A percentile compares a stretch with the other conserved stretches of the same genome.
These are phyloP conservation scores for Amylocarpus encephaloides DNA, from an alignment of 2,329 filamentous ascomycete species.

Conservation along the genomic window DNA sequence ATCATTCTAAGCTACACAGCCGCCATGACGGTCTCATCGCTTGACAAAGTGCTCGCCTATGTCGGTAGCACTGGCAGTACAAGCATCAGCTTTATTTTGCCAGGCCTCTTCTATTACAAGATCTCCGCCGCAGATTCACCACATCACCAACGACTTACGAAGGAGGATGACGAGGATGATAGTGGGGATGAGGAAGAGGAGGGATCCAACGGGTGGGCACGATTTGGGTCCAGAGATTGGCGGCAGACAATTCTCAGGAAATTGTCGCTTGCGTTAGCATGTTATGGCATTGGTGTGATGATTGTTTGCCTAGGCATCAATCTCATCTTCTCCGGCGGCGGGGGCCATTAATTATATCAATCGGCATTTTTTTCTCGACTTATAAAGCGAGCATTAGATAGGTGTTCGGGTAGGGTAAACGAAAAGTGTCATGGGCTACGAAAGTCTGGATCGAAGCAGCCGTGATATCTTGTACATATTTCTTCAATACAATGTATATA, in stretches of 20 bases:
- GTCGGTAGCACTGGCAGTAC: conserved; percentile 93
- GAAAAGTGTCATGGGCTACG: not conserved
- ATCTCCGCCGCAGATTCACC: conserved; percentile 85
- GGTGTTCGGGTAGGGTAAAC: not conserved
- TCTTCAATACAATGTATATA: not conserved
- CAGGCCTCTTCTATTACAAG: conserved; percentile 96
- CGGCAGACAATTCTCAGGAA: conserved; percentile 59
- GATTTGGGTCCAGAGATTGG: conserved; percentile 26
- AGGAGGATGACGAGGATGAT: conserved; percentile 81
- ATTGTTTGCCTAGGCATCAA: conserved; percentile 80
- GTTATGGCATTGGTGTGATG: conserved; percentile 88
- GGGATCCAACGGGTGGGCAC: conserved; percentile 25
- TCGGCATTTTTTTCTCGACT: not conserved
- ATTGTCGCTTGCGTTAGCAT: conserved; percentile 65
- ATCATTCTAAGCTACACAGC: conserved; percentile 79
- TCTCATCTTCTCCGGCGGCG: conserved; percentile 60
- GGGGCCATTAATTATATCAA: conserved; percentile 45
- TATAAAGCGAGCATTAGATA: conserved; percentile 10
- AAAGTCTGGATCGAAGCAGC: not conserved
- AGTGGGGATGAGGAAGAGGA: conserved; percentile 48
- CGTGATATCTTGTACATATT: not conserved
- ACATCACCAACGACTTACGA: conserved; percentile 78
- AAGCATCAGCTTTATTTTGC: conserved; percentile 93
- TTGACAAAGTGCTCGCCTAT: conserved; percentile 89
- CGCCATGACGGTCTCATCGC: conserved; percentile 81